Percentiles rank a stretch among this genome's conserved stretches.
These are phyloP conservation scores for Quercus wislizeni DNA, from an alignment of 306 rosid genomes.

Conservation along the genomic window DNA sequence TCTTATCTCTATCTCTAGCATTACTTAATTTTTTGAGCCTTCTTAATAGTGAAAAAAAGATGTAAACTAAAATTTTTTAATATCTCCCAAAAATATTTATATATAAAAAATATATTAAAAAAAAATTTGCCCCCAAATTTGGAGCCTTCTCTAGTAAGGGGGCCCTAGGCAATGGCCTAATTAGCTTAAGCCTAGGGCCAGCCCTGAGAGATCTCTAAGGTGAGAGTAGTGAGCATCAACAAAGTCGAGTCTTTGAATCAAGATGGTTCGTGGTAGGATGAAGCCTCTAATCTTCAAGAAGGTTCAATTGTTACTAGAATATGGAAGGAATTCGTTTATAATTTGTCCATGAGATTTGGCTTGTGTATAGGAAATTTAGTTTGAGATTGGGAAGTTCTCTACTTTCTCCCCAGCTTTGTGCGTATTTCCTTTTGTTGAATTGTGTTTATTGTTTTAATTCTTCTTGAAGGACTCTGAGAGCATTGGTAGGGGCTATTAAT, in stretches of 20 bases:
- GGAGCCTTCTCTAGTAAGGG: too few relatives aligned
- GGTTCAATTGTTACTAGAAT: background rate
- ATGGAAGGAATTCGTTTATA: background rate
- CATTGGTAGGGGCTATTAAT: background rate
- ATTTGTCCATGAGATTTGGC: background rate
- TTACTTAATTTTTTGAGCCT: too few relatives aligned
- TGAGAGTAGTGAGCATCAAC: background rate
- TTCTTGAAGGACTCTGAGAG: background rate
- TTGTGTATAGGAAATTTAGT: constrained; percentile 24
- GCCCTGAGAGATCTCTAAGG: background rate
- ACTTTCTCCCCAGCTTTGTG: background rate
- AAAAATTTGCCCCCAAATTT: too few relatives aligned
- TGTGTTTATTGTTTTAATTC: background rate
- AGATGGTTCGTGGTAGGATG: background rate
- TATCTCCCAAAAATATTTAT: too few relatives aligned
- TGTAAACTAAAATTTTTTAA: too few relatives aligned
- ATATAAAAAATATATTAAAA: too few relatives aligned
- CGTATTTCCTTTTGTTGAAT: background rate
- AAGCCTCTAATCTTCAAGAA: background rate
- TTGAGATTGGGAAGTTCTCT: background rate
- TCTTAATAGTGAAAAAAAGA: too few relatives aligned
- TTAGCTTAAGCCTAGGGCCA: too few relatives aligned
- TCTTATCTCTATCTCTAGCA: too few relatives aligned
- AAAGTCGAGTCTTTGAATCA: background rate
- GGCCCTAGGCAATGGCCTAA: too few relatives aligned